Conservation (phyloP, 2,329 filamentous ascomycete species). For the Neofusicoccum ribis region DNA sequence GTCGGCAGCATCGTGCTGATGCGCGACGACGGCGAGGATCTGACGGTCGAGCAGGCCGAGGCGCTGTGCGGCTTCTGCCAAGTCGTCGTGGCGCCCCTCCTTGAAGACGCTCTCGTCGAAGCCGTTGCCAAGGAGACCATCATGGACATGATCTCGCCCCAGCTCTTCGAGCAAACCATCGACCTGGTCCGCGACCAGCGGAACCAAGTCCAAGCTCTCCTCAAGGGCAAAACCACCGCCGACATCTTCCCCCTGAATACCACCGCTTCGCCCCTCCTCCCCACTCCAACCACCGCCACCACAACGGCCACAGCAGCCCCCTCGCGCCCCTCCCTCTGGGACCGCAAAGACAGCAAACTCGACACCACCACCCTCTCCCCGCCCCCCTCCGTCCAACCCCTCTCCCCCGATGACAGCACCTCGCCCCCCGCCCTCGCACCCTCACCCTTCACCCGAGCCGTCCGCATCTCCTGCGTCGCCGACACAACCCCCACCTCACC, state of each 20-base stretch:
- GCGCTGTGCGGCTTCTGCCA: slow-evolving; percentile 1
- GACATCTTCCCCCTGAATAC: background rate
- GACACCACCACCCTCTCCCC: background rate
- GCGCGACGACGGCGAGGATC: slow-evolving; percentile 11
- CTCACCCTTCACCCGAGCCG: background rate
- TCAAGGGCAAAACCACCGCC: background rate
- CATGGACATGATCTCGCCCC: background rate
- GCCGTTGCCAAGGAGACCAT: background rate
- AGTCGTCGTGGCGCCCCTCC: background rate
- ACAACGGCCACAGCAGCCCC: background rate
- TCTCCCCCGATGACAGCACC: background rate
- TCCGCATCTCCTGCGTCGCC: background rate
- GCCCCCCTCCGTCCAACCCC: background rate
- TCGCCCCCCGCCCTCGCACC: background rate
- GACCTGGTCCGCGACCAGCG: background rate
- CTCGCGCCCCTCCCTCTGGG: background rate
- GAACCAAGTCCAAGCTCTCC: background rate
- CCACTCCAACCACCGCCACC: background rate
- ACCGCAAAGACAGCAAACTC: background rate
- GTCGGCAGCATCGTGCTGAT: slow-evolving; percentile 9
- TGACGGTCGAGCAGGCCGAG: slow-evolving; percentile 1
- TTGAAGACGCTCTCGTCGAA: background rate
- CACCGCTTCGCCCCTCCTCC: background rate
- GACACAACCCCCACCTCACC: background rate
- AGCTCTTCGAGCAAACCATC: background rate